Base-by-base conservation (phyloP, 2,329 filamentous ascomycete genomes). In the Plectosphaerella plurivora region DNA sequence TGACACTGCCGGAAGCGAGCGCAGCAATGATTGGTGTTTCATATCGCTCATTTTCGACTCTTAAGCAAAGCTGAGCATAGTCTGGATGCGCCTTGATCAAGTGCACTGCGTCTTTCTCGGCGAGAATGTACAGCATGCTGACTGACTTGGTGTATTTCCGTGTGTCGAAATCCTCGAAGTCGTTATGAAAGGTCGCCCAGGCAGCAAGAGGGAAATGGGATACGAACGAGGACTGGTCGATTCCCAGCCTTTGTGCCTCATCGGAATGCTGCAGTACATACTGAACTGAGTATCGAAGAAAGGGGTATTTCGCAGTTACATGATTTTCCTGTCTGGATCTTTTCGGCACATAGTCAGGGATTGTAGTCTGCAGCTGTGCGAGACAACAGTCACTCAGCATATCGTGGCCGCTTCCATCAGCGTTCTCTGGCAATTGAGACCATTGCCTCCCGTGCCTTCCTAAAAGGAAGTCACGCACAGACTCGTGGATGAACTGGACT, bases 401-500 rank as follows among this genome's bases (percentile, higher is more conserved):
- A 2, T 39, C 14, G 16, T 39, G 37, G 7, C 37, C 37, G 7
- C 16, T 7, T 7, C 12, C 37, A 3, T 39, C 37, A 3, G 16
- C n/a, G 37, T 39, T 39, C 14, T 39, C 37, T 3, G 37, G 15
- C 14, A 14, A 5, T 18, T 18, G 9, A 8, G 37, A 39, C 63
- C 64, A 68, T 0, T 39, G 37, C 4, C 62, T 50, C 0, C 72
- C 70, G 0, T 59, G 52, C 1, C 69, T 66, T 7, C 67, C 67
- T 2, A 76, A 18, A 0, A 81, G 63, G 45, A 74, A 79, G 10
- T 79, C 76, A 1, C 68, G 60, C 0, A 80, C 74, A 0, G 77
- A 78, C 56, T 79, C 74, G 41, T 81, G 77, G 6, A 81, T 79
- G 59, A 81, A 78, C 51, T 78, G 75, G 2, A 77, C 67, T 0